These are phyloP conservation scores for Pisolithus tinctorius DNA, from an alignment of 768 basidiomycete genomes.

Conservation along the genomic window DNA sequence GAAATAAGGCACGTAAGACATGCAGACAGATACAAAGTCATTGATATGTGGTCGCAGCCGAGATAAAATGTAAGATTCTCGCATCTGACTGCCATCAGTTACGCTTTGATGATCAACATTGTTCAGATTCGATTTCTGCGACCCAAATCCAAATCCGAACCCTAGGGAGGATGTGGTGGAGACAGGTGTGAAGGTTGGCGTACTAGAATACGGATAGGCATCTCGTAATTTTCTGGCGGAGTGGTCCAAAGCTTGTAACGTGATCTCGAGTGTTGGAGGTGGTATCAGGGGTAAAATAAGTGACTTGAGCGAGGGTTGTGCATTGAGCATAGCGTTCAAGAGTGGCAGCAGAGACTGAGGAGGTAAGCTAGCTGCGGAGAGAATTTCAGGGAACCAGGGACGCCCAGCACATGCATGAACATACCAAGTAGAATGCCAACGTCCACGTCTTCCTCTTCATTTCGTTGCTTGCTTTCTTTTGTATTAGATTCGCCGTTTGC, in stretches of 20 bases:
- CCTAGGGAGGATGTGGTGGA: conserved; percentile 29
- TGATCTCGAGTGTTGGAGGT: conserved; percentile 74
- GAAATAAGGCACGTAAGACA: conserved; percentile 84
- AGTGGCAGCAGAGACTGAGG: conserved; percentile 70
- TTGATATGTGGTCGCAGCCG: conserved; percentile 67
- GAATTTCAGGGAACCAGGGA: conserved; percentile 7
- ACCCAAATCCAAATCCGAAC: conserved; percentile 25
- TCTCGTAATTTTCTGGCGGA: conserved; percentile 72
- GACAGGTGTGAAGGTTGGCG: conserved; percentile 25
- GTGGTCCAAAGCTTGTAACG: conserved; percentile 57
- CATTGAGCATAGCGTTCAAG: conserved; percentile 57
- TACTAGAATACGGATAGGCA: conserved; percentile 75
- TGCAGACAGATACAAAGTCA: conserved; percentile 71
- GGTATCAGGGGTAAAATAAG: conserved; percentile 73
- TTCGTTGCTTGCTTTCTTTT: conserved; percentile 44
- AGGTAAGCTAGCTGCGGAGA: conserved; percentile 63
- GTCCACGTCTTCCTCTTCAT: conserved; percentile 45
- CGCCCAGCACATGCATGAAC: conserved; percentile 17
- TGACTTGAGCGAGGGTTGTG: conserved; percentile 66
- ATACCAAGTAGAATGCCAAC: conserved; percentile 76
- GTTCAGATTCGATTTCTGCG: conserved; percentile 23
- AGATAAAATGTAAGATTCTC: conserved; percentile 72
- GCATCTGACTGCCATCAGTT: conserved; percentile 53
- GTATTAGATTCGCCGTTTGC: conserved; percentile 34
- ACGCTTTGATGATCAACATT: conserved; percentile 21